Evolutionary conservation across 345 rosid species (phyloP).

Genomic region (Melaleuca alternifolia): DNA sequence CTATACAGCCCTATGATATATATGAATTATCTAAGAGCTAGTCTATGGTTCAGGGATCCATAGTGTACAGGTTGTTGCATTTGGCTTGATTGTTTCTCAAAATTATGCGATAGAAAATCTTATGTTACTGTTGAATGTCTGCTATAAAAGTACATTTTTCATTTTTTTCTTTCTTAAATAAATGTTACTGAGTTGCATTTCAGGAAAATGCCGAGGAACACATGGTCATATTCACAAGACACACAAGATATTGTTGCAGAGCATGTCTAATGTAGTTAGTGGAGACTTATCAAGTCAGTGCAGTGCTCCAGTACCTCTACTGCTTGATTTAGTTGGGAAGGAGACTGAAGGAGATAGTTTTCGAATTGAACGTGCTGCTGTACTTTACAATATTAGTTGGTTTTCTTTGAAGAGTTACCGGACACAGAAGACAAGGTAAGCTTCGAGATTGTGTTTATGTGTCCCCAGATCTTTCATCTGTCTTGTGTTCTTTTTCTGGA

Average conservation of each 20-base stretch:
- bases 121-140: background rate
- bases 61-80: background rate
- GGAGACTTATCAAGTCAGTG: conserved; percentile 26
- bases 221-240: conserved; percentile 44
- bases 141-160: background rate
- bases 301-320: conserved; percentile 11
- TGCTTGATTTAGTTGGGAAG: conserved; percentile 59
- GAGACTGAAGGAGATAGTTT: conserved; percentile 52
- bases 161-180: background rate
- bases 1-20: background rate
- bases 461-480: background rate
- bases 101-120: background rate
- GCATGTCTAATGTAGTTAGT: conserved; percentile 40
- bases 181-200: background rate
- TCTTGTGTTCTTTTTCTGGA: background rate
- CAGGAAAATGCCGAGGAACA: conserved; percentile 64
- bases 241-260: conserved; percentile 51
- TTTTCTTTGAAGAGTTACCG: conserved; percentile 37
- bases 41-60: background rate
- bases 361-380: conserved; percentile 56
- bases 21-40: background rate
- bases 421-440: conserved; percentile 50
- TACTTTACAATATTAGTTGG: conserved; percentile 61
- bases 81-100: background rate
- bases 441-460: background rate